A percentile compares a stretch with the other conserved stretches of the same genome.
phyloP scores from a whole-genome alignment of 2,329 filamentous ascomycete genomes.

The Cercospora sp. region DNA sequence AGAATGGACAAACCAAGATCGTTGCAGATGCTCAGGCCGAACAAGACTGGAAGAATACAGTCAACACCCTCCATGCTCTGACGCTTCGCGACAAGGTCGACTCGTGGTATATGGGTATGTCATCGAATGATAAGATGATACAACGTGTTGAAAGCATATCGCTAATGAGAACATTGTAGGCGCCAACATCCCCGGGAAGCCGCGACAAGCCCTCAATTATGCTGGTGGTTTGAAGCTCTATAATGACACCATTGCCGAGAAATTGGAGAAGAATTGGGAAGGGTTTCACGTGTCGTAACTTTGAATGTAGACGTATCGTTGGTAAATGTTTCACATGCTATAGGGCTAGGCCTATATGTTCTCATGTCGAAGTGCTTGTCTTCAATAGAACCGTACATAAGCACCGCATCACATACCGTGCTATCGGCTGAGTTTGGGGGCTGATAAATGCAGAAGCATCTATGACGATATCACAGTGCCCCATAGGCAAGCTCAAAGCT shows the following conservation, averaged over 20 bases:
- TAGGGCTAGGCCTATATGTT: neutral
- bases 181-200: slow-evolving; percentile 49
- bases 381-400: neutral
- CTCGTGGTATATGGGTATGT: slow-evolving; percentile 43
- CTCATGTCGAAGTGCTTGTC: neutral
- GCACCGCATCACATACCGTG: neutral
- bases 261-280: slow-evolving; percentile 39
- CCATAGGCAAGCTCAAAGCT: neutral
- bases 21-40: slow-evolving; percentile 46
- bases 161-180: slow-evolving; percentile 20
- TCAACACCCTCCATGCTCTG: slow-evolving; percentile 45
- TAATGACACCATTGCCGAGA: slow-evolving; percentile 41
- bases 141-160: neutral
- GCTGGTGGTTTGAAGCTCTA: slow-evolving; percentile 43
- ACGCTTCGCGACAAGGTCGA: slow-evolving; percentile 46
- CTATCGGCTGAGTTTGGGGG: neutral
- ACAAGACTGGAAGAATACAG: slow-evolving; percentile 42
- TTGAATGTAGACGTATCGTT: neutral
- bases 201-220: slow-evolving; percentile 46
- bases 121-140: neutral
- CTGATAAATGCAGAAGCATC: neutral
- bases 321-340: neutral
- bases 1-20: slow-evolving; percentile 44
- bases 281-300: slow-evolving; percentile 26
- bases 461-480: neutral